Conservation (phyloP, 345 rosid species). For the Camelina sativa region DNA sequence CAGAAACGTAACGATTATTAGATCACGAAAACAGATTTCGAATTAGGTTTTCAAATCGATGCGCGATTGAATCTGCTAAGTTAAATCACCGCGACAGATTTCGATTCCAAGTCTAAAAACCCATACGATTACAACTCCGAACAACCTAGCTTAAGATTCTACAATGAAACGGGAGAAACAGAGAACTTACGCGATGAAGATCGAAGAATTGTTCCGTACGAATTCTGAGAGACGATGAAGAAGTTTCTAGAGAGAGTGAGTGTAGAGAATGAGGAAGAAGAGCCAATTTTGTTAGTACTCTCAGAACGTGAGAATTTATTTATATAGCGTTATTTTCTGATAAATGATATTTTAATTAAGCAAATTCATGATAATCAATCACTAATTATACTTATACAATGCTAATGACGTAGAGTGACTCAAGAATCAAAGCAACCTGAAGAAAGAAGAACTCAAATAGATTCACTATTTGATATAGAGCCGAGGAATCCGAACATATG, state of each 20-base stretch:
- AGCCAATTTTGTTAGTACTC: neutral
- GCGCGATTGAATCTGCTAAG: neutral
- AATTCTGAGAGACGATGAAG: conserved; percentile 6
- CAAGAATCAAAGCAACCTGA: neutral
- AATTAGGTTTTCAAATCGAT: conserved; percentile 13
- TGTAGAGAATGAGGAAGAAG: conserved; percentile 10
- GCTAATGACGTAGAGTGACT: neutral
- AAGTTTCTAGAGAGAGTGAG: neutral
- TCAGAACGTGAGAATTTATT: neutral
- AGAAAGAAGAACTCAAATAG: too few species aligned
- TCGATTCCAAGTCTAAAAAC: conserved; percentile 9
- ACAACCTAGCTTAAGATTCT: conserved; percentile 16
- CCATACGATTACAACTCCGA: conserved; percentile 17
- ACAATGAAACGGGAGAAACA: neutral
- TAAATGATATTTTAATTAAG: neutral
- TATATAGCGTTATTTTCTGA: neutral
- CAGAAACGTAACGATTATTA: conserved; percentile 1
- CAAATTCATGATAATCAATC: neutral
- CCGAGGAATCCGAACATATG: neutral
- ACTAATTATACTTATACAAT: neutral
- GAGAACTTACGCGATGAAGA: conserved; percentile 36
- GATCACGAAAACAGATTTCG: conserved; percentile 11
- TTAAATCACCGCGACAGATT: conserved; percentile 11
- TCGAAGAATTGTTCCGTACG: conserved; percentile 2
- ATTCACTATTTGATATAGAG: neutral